Percentiles rank a stretch among this genome's conserved stretches.
Evolutionary conservation across 2,329 filamentous ascomycete species (phyloP).

Genomic region (Claviceps pazoutovae): DNA sequence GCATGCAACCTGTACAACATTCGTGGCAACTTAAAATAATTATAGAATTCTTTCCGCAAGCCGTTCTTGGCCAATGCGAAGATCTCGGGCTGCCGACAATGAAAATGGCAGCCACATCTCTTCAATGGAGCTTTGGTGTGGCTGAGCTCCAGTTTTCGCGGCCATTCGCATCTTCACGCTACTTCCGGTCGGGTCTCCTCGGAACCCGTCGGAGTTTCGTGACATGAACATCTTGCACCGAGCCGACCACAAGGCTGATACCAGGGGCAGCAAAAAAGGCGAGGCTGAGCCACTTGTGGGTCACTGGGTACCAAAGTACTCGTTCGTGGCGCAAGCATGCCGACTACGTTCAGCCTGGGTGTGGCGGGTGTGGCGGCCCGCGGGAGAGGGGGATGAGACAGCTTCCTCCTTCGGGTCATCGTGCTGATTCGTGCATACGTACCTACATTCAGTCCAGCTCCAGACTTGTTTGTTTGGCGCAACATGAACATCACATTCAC

Average conservation of each 20-base stretch:
- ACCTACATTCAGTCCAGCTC: neutral
- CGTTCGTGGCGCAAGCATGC: slow-evolving; percentile 4
- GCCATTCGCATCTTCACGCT: slow-evolving; percentile 5
- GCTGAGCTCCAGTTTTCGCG: slow-evolving; percentile 7
- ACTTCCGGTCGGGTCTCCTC: slow-evolving; percentile 12
- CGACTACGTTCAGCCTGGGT: neutral
- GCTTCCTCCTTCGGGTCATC: too few species aligned
- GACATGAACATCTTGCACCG: neutral
- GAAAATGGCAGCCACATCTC: slow-evolving; percentile 8
- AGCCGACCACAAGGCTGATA: slow-evolving; percentile 1
- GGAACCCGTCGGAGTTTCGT: slow-evolving; percentile 18
- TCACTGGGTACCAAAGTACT: neutral
- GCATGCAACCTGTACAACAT: too few species aligned
- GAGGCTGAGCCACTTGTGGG: neutral
- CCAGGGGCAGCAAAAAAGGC: neutral
- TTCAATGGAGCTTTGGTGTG: slow-evolving; percentile 3
- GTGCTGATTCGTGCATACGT: too few species aligned
- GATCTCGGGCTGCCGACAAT: neutral
- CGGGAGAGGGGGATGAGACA: neutral
- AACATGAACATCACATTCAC: neutral
- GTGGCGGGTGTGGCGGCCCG: neutral
- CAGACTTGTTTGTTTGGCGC: neutral
- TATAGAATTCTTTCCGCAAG: neutral
- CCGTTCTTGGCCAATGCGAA: neutral
- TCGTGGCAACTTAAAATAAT: too few species aligned